Percentiles rank a stretch among this genome's conserved stretches.
phyloP scores from a whole-genome alignment of 116 monocot species.

The Posidonia oceanica region DNA sequence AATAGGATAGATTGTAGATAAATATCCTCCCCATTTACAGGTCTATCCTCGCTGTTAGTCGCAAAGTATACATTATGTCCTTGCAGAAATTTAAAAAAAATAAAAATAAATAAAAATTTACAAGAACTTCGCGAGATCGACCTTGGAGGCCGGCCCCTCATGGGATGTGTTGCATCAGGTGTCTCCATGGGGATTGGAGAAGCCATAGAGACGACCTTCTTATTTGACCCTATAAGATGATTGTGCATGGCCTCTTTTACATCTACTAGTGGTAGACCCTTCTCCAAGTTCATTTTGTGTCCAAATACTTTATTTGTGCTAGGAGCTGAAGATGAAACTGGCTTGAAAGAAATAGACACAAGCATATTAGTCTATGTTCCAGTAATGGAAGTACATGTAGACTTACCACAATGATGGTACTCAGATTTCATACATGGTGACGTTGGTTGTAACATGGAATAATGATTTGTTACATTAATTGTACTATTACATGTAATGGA shows the following conservation, averaged over 20 bases:
- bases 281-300: neutral
- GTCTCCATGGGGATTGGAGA: constrained; percentile 3
- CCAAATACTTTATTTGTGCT: neutral
- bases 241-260: neutral
- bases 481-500: constrained; percentile 20
- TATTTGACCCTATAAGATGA: neutral
- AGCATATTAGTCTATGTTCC: neutral
- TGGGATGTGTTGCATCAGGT: neutral
- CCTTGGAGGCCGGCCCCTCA: constrained; percentile 10
- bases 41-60: too few species aligned
- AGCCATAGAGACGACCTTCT: neutral
- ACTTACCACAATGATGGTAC: neutral
- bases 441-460: neutral
- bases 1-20: too few species aligned
- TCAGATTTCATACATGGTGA: neutral
- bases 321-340: neutral
- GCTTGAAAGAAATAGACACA: neutral
- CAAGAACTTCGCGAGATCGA: neutral
- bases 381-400: neutral
- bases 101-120: too few species aligned
- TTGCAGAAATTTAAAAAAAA: too few species aligned
- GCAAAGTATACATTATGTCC: too few species aligned
- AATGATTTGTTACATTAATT: neutral
- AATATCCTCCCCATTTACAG: too few species aligned
- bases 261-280: neutral